Conservation (phyloP, 2,329 filamentous ascomycete species). For the Fusarium sp. region DNA sequence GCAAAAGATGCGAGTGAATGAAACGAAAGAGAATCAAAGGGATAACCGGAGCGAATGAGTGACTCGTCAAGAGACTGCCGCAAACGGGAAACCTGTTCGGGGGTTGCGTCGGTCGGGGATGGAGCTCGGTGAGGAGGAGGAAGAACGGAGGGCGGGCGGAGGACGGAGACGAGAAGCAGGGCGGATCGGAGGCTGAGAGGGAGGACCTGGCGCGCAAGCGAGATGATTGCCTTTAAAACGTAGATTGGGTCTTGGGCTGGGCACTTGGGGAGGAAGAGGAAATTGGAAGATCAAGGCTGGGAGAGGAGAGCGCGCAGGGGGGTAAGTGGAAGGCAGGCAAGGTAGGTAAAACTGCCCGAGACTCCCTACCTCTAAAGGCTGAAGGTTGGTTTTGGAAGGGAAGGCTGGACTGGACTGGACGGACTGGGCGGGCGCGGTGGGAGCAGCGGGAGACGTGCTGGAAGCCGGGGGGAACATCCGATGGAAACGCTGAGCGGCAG, state of each 20-base stretch:
- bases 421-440: conserved; percentile 8
- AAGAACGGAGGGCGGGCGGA: conserved; percentile 37
- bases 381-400: conserved; percentile 17
- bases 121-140: conserved; percentile 44
- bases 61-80: conserved; percentile 31
- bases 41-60: conserved; percentile 24
- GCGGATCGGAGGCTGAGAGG: conserved; percentile 59
- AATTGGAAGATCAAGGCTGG: conserved; percentile 38
- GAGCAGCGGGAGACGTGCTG: conserved; percentile 27
- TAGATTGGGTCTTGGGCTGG: conserved; percentile 50
- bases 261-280: conserved; percentile 45
- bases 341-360: background rate
- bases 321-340: background rate
- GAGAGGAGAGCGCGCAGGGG: conserved; percentile 25
- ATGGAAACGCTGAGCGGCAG: conserved; percentile 35
- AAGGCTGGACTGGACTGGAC: background rate
- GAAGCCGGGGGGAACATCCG: conserved; percentile 30
- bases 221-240: conserved; percentile 61
- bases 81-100: conserved; percentile 37
- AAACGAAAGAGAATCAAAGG: conserved; percentile 23
- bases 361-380: conserved; percentile 4
- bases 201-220: conserved; percentile 60
- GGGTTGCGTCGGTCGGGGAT: conserved; percentile 42
- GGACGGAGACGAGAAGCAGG: conserved; percentile 41
- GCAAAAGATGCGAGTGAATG: conserved; percentile 24